These are phyloP conservation scores for Oryza nivara DNA, from an alignment of 176 grass and related monocot species.

Conservation along the genomic window DNA sequence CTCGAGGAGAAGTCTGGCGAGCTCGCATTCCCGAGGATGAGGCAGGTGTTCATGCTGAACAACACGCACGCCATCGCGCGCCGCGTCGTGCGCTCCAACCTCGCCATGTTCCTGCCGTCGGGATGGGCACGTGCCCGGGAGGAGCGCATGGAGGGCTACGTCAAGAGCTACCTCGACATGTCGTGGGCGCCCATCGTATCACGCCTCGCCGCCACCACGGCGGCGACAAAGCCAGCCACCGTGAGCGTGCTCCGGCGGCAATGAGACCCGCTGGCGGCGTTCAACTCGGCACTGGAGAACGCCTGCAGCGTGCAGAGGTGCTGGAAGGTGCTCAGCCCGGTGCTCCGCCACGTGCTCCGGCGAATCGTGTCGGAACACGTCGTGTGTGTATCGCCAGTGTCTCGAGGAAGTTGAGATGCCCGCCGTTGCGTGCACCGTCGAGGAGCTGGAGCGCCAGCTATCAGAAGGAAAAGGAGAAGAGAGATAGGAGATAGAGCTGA, in stretches of 20 bases:
- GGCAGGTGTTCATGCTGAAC: conserved; percentile 56
- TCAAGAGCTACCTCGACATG: conserved; percentile 23
- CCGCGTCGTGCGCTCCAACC: conserved; percentile 41
- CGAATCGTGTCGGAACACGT: neutral
- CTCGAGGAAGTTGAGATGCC: neutral
- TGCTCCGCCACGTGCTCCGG: conserved; percentile 18
- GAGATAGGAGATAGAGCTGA: too few relatives aligned
- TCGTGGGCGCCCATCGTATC: conserved; percentile 36
- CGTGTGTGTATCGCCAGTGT: conserved; percentile 32
- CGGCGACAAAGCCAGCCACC: neutral
- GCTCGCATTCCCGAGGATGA: conserved; percentile 41
- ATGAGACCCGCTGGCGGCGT: conserved; percentile 1
- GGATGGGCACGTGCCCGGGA: conserved; percentile 30
- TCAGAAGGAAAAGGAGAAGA: neutral
- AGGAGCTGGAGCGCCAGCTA: conserved; percentile 41
- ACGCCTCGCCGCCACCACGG: neutral
- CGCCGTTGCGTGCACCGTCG: neutral
- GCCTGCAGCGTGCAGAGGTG: conserved; percentile 39
- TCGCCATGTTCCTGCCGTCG: conserved; percentile 38
- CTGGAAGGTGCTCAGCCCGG: conserved; percentile 49
- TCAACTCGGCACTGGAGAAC: conserved; percentile 45
- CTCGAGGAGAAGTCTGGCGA: conserved; percentile 39
- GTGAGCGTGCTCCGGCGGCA: neutral
- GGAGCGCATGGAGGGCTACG: conserved; percentile 35
- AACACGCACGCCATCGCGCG: conserved; percentile 44